Conservation (phyloP, 371 early-diverging fungal species). For the Coemansia sp. region DNA sequence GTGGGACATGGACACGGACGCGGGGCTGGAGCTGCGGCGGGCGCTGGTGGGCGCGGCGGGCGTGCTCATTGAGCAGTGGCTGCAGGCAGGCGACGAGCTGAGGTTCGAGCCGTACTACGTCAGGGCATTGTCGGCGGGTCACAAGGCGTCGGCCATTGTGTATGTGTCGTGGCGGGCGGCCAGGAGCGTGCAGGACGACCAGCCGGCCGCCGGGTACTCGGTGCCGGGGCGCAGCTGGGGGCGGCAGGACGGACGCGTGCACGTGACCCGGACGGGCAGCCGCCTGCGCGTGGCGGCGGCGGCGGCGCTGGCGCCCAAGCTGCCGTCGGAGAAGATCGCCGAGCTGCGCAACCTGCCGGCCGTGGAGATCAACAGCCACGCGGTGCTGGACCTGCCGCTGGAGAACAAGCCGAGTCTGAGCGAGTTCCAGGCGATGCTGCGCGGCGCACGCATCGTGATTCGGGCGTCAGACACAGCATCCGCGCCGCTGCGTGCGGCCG, state of each 20-base stretch:
- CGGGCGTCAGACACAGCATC: slow-evolving; percentile 6
- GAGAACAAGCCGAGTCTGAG: slow-evolving; percentile 15
- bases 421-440: slow-evolving; percentile 41
- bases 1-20: slow-evolving; percentile 9
- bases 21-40: slow-evolving; percentile 19
- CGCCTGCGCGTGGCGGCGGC: slow-evolving; percentile 14
- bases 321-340: background rate
- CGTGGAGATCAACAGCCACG: slow-evolving; percentile 21
- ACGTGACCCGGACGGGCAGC: background rate
- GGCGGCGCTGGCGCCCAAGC: slow-evolving; percentile 7
- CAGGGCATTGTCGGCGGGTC: background rate
- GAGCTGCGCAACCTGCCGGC: slow-evolving; percentile 13
- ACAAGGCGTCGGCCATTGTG: background rate
- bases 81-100: slow-evolving; percentile 20
- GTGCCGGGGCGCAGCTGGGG: background rate
- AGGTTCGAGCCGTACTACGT: slow-evolving; percentile 14
- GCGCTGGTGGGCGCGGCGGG: slow-evolving; percentile 23
- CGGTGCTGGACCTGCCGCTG: slow-evolving; percentile 15
- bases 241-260: background rate
- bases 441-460: slow-evolving; percentile 28
- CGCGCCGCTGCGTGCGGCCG: slow-evolving; percentile 7
- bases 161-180: background rate
- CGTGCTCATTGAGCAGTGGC: slow-evolving; percentile 26
- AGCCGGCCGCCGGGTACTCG: slow-evolving; percentile 11
- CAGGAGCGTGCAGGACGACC: slow-evolving; percentile 2